Evolutionary conservation across 73 alveolate genomes (phyloP).

Genomic region (Paramecium caudatum): DNA sequence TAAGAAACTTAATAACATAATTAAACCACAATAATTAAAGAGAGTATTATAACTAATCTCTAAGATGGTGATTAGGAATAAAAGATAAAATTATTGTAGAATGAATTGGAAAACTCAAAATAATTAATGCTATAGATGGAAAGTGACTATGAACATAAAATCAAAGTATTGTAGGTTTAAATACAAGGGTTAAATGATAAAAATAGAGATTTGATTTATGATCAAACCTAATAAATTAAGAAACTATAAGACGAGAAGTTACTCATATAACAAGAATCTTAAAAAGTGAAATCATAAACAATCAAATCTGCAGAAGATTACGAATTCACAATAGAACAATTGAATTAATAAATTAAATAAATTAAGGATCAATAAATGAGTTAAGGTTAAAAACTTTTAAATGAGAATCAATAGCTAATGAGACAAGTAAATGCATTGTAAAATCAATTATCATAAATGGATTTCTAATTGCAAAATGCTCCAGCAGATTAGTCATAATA

Average conservation of each 20-base stretch:
- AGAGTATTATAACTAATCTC: background rate
- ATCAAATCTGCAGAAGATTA: background rate
- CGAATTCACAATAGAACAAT: constrained; percentile 20
- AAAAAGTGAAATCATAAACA: background rate
- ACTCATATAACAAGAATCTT: background rate
- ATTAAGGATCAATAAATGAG: background rate
- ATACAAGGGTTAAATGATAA: background rate
- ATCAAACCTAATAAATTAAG: background rate
- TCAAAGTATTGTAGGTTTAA: background rate
- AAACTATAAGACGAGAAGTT: background rate
- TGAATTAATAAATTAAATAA: background rate
- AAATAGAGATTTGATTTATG: background rate
- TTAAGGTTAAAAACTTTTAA: background rate
- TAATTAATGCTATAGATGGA: too few relatives aligned
- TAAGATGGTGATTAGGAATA: background rate
- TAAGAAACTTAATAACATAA: background rate
- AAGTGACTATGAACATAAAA: background rate
- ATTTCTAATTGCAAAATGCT: too few relatives aligned
- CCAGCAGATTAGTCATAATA: too few relatives aligned
- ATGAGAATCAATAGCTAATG: background rate
- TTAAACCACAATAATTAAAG: background rate
- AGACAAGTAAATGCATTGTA: too few relatives aligned
- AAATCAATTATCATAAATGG: too few relatives aligned
- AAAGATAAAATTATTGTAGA: background rate
- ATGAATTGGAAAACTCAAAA: too few relatives aligned